Base-by-base conservation (phyloP, 805 yeast species). In the Saccharomycopsis javanensis region DNA sequence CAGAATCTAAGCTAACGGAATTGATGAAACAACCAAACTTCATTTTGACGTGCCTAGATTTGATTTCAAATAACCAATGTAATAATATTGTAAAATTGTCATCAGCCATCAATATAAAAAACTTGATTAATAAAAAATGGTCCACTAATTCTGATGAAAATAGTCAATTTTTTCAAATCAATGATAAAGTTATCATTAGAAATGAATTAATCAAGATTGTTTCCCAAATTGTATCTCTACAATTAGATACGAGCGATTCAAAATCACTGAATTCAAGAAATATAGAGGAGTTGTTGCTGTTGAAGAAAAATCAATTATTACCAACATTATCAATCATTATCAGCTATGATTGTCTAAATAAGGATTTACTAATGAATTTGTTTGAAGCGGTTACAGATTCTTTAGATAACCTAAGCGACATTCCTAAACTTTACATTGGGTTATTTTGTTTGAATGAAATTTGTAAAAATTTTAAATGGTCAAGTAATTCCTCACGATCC, bases 31-130 rank as follows among this genome's bases (percentile, higher is more conserved):
- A 76, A 64, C 81, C 84, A 6, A 96, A 96, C 4, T 91, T 91
- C 66, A 71, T 88, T 42, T 86, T 86, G 4, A 91, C 92, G 1
- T 87, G 96, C 68, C 72, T 92, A 51, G 92, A 88, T 66, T 84
- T 90, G 54, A 75, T 89, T 18, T 67, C 78, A 16, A 35, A 80
- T 20, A 70, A 71, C 5, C 79, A 77, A 16, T 81, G 78, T 15
- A 73, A 80, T 5, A 69, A 71, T 1, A 79, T 75, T 25, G 75
- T 86, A 53, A 79, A 83, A 63, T 72, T 81, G 53, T 87, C 95
- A 11, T 85, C 95, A 1, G 90, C 94, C 0, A 83, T 92, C 4
- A 88, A 81, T 69, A 80, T 89, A 69, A 92, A 92, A 68, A 91
- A 92, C 69, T 76, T 82, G 57, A 76, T 89, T 23, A 72, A 75